Base-by-base conservation (phyloP, 2,329 filamentous ascomycete species). In the Akanthomyces uredinophilus region DNA sequence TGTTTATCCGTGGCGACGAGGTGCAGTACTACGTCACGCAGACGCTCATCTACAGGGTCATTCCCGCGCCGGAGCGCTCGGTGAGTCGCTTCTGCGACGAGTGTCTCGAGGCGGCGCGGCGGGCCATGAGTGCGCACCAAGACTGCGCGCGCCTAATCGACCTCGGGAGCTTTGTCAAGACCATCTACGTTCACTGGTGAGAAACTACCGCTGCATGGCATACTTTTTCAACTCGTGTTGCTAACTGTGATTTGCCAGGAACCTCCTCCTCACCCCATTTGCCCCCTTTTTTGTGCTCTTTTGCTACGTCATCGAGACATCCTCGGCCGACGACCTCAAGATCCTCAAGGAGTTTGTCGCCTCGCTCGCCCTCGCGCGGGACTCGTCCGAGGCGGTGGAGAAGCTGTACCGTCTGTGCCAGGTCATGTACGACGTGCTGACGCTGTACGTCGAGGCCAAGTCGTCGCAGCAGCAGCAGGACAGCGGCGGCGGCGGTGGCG, bases 381-480 rank as follows among this genome's bases (percentile, higher is more conserved):
- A 77, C 5, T 74, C 81, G 2, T 88, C 85, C 1, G 82, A 87
- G 67, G 81, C 83, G 2, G 79, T 86, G 24, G 79, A 82, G 32
- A 86, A 85, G 67, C 76, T 89, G 14, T 82, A 86, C 67, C 81
- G 80, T n/a, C 78, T 89, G 32, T 88, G 83, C 66, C 79, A 81
- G 41, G 79, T 88, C 29, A 84, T 89, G 70, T 79, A 80, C 64
- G 83, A 83, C 60, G 83, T 89, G 6, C 85, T 86, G 7, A 77
- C 77, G 50, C 73, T 87, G 4, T 89, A 89, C 65, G 77, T 88
- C 6, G 82, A 87, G 67, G 82, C 85, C 29, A 87, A 86, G 68
- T 74, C 75, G 20, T 74, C 77, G 65, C 79, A 83, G 54, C 74
- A 76, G 55, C 76, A 80, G 64, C 73, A 79, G 49, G 74, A 74